A percentile compares a stretch with the other conserved stretches of the same genome.
phyloP scores from a whole-genome alignment of 192 early-diverging fungal species.

The Anaeromyces robustus region DNA sequence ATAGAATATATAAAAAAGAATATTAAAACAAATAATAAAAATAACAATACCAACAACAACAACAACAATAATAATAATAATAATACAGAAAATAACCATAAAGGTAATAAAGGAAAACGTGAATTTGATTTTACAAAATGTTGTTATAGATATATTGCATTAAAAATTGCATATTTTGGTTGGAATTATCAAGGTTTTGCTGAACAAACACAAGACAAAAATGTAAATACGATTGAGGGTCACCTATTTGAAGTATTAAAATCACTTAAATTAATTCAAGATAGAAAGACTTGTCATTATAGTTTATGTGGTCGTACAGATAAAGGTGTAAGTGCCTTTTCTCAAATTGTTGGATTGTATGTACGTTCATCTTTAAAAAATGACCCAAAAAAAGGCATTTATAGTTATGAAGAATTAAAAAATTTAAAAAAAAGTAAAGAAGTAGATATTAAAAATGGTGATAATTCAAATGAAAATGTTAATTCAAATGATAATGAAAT shows the following conservation, averaged over 20 bases:
- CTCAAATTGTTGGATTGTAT: constrained; percentile 67
- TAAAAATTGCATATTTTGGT: constrained; percentile 82
- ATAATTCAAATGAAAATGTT: not conserved
- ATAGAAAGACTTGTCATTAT: constrained; percentile 7
- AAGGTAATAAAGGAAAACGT: not conserved
- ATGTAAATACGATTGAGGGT: constrained; percentile 51
- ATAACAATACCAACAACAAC: not conserved
- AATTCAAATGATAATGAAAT: too few species aligned
- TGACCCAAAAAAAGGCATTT: not conserved
- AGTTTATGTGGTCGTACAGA: constrained; percentile 26
- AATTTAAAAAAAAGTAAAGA: not conserved
- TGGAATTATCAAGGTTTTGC: constrained; percentile 81
- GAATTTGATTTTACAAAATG: constrained; percentile 65
- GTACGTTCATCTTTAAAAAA: constrained; percentile 34
- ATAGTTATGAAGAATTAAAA: not conserved
- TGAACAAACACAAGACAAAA: constrained; percentile 30
- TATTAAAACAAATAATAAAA: not conserved
- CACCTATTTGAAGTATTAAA: constrained; percentile 68
- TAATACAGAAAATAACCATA: not conserved
- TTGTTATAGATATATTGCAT: constrained; percentile 59
- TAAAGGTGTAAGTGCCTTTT: constrained; percentile 77
- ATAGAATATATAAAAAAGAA: not conserved
- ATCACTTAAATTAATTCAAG: constrained; percentile 56
- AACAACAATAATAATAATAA: not conserved
- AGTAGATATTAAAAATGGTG: not conserved